A percentile compares a stretch with the other conserved stretches of the same genome.
phyloP scores from a whole-genome alignment of 192 early-diverging fungal genomes.

The Rhizophagus clarus region DNA sequence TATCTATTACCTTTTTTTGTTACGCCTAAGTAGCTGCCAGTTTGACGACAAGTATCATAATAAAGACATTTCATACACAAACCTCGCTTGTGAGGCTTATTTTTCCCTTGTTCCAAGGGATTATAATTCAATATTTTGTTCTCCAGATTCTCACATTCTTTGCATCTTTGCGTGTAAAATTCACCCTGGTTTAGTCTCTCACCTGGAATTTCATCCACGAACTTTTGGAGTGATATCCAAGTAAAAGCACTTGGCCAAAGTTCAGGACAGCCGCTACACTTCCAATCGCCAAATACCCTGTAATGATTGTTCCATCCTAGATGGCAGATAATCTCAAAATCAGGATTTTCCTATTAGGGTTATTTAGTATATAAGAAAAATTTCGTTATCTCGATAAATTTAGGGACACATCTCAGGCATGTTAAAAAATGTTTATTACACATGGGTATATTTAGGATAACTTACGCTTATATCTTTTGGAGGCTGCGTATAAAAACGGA shows the following conservation, averaged over 20 bases:
- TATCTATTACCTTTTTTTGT: no score
- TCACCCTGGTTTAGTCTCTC: not conserved
- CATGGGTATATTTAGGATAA: not conserved
- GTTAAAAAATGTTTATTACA: no score
- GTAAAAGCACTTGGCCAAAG: slow-evolving; percentile 8
- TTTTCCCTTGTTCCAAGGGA: not conserved
- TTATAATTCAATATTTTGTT: not conserved
- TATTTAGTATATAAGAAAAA: not conserved
- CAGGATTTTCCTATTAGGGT: not conserved
- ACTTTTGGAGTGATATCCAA: slow-evolving; percentile 23
- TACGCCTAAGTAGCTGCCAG: not conserved
- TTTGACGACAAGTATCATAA: not conserved
- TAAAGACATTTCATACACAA: slow-evolving; percentile 17
- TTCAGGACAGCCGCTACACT: not conserved
- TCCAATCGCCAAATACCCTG: slow-evolving; percentile 15
- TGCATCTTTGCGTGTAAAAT: slow-evolving; percentile 23
- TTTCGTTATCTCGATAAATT: not conserved
- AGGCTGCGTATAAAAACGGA: not conserved
- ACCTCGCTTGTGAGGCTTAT: not conserved
- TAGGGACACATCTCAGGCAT: no score
- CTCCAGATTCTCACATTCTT: not conserved
- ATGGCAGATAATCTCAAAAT: not conserved
- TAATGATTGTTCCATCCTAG: slow-evolving; percentile 1
- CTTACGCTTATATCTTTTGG: not conserved
- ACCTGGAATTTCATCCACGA: not conserved